A percentile compares a stretch with the other conserved stretches of the same genome.
Evolutionary conservation across 2,329 filamentous ascomycete species (phyloP).

Genomic region (Colletotrichum destructivum): DNA sequence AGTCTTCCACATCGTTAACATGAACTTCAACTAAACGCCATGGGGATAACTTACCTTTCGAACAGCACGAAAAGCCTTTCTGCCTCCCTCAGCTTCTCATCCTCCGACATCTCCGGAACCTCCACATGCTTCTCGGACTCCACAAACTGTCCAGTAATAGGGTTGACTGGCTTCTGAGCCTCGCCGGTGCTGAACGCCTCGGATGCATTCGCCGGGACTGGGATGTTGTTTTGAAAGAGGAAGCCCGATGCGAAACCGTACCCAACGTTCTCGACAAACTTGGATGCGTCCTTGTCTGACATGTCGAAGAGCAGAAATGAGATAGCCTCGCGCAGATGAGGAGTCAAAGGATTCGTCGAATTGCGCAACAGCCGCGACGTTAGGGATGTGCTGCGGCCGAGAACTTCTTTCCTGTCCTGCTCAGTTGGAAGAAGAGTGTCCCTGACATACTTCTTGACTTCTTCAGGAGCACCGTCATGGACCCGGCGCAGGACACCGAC

Average conservation of each 20-base stretch:
- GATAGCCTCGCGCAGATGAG: conserved; percentile 81
- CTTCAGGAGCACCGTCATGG: conserved; percentile 77
- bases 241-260: conserved; percentile 96
- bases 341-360: conserved; percentile 80
- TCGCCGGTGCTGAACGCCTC: conserved; percentile 61
- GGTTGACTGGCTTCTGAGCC: conserved; percentile 73
- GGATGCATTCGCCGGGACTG: conserved; percentile 77
- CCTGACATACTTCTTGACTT: conserved; percentile 75
- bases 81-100: conserved; percentile 93
- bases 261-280: conserved; percentile 91
- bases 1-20: conserved; percentile 59
- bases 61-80: conserved; percentile 92
- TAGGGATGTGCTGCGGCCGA: conserved; percentile 82
- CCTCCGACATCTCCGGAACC: conserved; percentile 84
- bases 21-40: background rate
- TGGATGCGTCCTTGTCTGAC: conserved; percentile 83
- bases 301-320: conserved; percentile 89
- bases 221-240: conserved; percentile 86
- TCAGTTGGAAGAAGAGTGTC: conserved; percentile 81
- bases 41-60: conserved; percentile 73
- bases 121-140: conserved; percentile 75
- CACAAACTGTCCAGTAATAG: conserved; percentile 87
- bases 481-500: conserved; percentile 81
- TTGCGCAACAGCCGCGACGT: conserved; percentile 84
- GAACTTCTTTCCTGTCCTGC: conserved; percentile 80